phyloP scores from a whole-genome alignment of 2,329 filamentous ascomycete species.

The Nannizzia gypsea region DNA sequence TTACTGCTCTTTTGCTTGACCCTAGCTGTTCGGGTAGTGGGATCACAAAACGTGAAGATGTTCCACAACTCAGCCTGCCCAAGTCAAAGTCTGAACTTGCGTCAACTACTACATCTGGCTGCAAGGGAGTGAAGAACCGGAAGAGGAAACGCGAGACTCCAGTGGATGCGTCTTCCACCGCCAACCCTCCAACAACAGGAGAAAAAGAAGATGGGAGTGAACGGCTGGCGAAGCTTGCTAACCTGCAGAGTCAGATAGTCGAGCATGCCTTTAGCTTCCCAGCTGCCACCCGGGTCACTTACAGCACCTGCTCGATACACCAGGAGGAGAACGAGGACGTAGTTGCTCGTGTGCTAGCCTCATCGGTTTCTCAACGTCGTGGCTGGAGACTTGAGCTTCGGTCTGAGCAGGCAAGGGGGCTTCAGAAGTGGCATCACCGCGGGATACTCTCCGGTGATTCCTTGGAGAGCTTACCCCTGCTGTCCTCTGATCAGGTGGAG shows the following conservation, averaged over 20 bases:
- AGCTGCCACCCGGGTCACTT: conserved; percentile 62
- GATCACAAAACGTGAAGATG: conserved; percentile 78
- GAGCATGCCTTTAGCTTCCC: conserved; percentile 77
- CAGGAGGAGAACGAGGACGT: conserved; percentile 81
- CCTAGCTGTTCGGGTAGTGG: conserved; percentile 94
- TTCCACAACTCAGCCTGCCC: conserved; percentile 55
- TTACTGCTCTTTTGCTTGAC: conserved; percentile 75
- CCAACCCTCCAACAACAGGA: conserved; percentile 13
- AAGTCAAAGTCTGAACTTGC: conserved; percentile 12
- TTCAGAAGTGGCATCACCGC: conserved; percentile 62
- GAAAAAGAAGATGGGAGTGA: conserved; percentile 34
- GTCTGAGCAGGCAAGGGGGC: conserved; percentile 60
- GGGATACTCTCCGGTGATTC: conserved; percentile 32
- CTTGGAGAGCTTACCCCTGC: conserved; percentile 12
- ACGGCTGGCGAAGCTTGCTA: conserved; percentile 60
- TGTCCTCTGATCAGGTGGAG: conserved; percentile 43
- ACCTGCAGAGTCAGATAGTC: conserved; percentile 71
- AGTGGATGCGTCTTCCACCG: conserved; percentile 14
- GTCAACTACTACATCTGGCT: conserved; percentile 16
- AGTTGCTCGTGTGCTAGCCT: conserved; percentile 58
- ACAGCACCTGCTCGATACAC: conserved; percentile 88
- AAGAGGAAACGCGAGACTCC: conserved; percentile 34
- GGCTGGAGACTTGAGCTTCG: conserved; percentile 71
- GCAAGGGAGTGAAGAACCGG: conserved; percentile 23
- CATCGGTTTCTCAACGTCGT: conserved; percentile 49